Evolutionary conservation across 352 stramenopile species (phyloP).

Genomic region (Elongisporangium prolatum): DNA sequence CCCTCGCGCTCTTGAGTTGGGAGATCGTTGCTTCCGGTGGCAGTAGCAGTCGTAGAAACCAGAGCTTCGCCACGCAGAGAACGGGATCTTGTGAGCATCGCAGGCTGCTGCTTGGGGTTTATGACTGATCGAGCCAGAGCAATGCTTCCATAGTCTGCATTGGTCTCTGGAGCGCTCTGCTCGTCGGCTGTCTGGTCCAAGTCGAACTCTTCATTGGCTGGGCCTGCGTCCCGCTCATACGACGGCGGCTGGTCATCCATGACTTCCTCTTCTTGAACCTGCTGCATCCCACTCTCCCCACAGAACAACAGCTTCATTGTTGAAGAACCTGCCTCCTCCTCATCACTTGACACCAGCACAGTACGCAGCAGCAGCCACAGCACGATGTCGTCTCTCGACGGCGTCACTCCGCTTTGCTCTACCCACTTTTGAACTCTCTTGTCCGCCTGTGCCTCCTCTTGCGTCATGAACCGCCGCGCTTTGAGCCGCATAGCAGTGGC

Average conservation of each 20-base stretch:
- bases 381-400: constrained; percentile 40
- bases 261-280: background rate
- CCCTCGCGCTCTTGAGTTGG: background rate
- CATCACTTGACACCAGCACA: constrained; percentile 14
- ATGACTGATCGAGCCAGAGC: background rate
- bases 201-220: constrained; percentile 3
- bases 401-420: constrained; percentile 17
- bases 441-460: background rate
- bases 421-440: constrained; percentile 26
- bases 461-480: constrained; percentile 3
- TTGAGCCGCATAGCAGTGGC: constrained; percentile 19
- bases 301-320: constrained; percentile 12
- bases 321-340: background rate
- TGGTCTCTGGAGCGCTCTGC: constrained; percentile 1
- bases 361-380: constrained; percentile 58
- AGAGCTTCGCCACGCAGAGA: background rate
- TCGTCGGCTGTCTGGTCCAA: constrained; percentile 1
- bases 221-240: background rate
- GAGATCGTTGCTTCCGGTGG: background rate
- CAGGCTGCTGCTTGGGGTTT: background rate
- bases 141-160: background rate
- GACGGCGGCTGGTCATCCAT: background rate
- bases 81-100: background rate
- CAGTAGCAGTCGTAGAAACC: no score
- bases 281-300: constrained; percentile 6